These are phyloP conservation scores for Coniochaeta sp. DNA, from an alignment of 2,329 filamentous ascomycete genomes.

Conservation along the genomic window DNA sequence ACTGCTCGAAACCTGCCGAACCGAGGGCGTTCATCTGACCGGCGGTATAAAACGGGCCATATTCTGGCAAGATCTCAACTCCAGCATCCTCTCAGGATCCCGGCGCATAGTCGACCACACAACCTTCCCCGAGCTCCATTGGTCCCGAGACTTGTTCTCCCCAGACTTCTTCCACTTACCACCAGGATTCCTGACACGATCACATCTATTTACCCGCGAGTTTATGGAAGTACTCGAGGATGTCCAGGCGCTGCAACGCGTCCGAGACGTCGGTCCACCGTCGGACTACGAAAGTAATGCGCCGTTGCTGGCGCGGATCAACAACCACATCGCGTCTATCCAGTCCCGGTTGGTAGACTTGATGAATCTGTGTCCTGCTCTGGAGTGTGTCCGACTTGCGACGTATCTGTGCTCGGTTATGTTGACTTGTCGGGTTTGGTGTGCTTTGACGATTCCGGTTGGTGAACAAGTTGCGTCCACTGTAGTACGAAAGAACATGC, in stretches of 20 bases:
- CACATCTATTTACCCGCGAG: slow-evolving; percentile 17
- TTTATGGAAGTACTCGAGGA: slow-evolving; percentile 31
- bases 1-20: slow-evolving; percentile 25
- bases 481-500: neutral
- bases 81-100: slow-evolving; percentile 29
- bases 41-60: slow-evolving; percentile 35
- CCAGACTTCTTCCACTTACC: slow-evolving; percentile 23
- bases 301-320: slow-evolving; percentile 22
- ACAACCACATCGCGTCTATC: slow-evolving; percentile 34
- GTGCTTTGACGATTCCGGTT: slow-evolving; percentile 29
- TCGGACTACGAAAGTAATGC: slow-evolving; percentile 11
- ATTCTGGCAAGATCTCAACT: slow-evolving; percentile 38
- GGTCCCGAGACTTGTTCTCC: slow-evolving; percentile 26
- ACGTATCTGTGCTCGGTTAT: slow-evolving; percentile 32
- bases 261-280: slow-evolving; percentile 25
- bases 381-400: slow-evolving; percentile 28
- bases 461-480: slow-evolving; percentile 12
- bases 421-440: slow-evolving; percentile 33
- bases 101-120: slow-evolving; percentile 30
- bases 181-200: slow-evolving; percentile 21
- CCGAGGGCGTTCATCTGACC: slow-evolving; percentile 21
- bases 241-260: slow-evolving; percentile 28
- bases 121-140: slow-evolving; percentile 32
- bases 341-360: slow-evolving; percentile 28
- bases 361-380: slow-evolving; percentile 13